A percentile compares a stretch with the other conserved stretches of the same genome.
Conservation (phyloP, 2,329 filamentous ascomycete genomes). For the Ophiocordyceps australis region DNA sequence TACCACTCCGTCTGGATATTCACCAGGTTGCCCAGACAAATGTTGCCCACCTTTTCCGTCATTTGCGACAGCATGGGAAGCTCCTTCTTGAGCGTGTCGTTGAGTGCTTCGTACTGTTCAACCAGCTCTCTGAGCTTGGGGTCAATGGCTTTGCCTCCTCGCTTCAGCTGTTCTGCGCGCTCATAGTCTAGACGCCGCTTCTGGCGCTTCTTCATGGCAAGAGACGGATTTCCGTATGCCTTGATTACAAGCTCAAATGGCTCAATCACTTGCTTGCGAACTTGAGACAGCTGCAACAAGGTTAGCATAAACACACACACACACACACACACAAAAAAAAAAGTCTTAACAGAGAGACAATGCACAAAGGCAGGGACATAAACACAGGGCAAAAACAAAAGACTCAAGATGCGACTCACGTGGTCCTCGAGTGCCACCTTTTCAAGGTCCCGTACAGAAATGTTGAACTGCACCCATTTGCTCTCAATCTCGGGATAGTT, state of each 20-base stretch:
- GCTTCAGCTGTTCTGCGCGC: constrained; percentile 58
- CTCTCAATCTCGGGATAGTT: constrained; percentile 73
- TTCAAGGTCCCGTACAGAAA: constrained; percentile 72
- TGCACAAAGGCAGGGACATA: no score
- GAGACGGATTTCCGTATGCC: constrained; percentile 65
- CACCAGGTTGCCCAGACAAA: constrained; percentile 68
- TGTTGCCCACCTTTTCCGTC: constrained; percentile 70
- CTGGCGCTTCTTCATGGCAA: constrained; percentile 84
- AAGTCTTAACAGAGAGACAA: not conserved
- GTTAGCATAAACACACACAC: no score
- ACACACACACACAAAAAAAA: not conserved
- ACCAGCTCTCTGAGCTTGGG: constrained; percentile 69
- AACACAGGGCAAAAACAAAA: not conserved
- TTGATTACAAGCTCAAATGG: constrained; percentile 66
- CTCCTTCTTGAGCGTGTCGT: constrained; percentile 85
- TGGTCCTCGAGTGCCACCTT: constrained; percentile 72
- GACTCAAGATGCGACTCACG: constrained; percentile 28
- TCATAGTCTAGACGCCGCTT: constrained; percentile 87
- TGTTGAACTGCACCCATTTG: constrained; percentile 85
- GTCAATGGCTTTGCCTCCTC: constrained; percentile 70
- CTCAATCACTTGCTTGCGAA: constrained; percentile 69
- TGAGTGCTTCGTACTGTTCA: constrained; percentile 79
- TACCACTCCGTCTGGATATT: constrained; percentile 75
- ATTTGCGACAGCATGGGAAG: constrained; percentile 66
- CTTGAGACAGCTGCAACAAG: constrained; percentile 35